phyloP scores from a whole-genome alignment of 305 asterid genomes.

The Stenogyne calaminthoides region DNA sequence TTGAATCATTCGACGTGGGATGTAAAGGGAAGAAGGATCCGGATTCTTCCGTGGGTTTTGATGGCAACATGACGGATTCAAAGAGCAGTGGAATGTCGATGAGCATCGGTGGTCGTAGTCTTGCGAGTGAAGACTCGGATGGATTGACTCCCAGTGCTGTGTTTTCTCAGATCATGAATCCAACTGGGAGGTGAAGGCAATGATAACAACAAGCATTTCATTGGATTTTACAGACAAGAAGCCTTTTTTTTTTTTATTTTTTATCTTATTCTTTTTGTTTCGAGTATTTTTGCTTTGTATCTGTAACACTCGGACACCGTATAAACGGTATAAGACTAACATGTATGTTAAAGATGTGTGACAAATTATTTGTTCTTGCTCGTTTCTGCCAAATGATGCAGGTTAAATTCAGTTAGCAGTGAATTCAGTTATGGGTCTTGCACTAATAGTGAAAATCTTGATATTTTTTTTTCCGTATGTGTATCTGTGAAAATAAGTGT shows the following conservation, averaged over 20 bases:
- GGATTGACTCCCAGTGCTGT: slow-evolving; percentile 94
- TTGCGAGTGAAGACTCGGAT: slow-evolving; percentile 91
- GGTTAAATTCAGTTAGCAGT: background rate
- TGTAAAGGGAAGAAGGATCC: slow-evolving; percentile 66
- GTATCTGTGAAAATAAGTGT: background rate
- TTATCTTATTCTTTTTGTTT: slow-evolving; percentile 37
- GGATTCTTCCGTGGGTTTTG: slow-evolving; percentile 55
- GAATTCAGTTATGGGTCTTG: background rate
- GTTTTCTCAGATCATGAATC: slow-evolving; percentile 97
- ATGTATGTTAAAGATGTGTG: slow-evolving; percentile 36
- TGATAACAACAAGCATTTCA: slow-evolving; percentile 3
- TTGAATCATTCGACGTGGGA: slow-evolving; percentile 49
- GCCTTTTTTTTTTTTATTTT: background rate
- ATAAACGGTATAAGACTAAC: slow-evolving; percentile 26
- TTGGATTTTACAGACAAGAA: slow-evolving; percentile 14
- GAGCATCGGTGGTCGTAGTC: slow-evolving; percentile 97
- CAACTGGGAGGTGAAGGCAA: slow-evolving; percentile 71
- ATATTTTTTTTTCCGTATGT: background rate
- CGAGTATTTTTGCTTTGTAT: slow-evolving; percentile 24
- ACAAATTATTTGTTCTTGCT: slow-evolving; percentile 9
- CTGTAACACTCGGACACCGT: slow-evolving; percentile 22
- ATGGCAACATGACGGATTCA: slow-evolving; percentile 69
- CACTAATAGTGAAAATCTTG: background rate
- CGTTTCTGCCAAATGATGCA: background rate
- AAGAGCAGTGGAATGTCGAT: slow-evolving; percentile 82